phyloP scores from a whole-genome alignment of 495 filamentous ascomycete genomes.

The Xylaria telfairii region DNA sequence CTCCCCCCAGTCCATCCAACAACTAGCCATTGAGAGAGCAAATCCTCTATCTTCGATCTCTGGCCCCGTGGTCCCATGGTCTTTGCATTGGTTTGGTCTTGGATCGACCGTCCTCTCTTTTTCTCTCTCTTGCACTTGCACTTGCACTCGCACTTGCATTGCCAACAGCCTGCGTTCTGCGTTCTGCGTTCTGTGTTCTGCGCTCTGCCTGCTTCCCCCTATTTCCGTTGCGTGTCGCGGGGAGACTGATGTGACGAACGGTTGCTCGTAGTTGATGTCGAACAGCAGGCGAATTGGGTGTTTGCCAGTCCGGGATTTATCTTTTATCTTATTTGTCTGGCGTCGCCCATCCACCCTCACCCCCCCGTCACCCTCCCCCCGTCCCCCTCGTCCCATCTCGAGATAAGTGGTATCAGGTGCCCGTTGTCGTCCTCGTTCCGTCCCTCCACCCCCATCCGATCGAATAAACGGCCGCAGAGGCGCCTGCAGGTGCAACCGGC shows the following conservation, averaged over 20 bases:
- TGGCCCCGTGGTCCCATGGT: slow-evolving; percentile 7
- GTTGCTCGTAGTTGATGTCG: background rate
- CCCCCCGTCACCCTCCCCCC: slow-evolving; percentile 1
- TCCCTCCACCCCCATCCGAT: slow-evolving; percentile 43
- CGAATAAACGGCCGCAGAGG: slow-evolving; percentile 38
- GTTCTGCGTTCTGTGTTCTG: no score
- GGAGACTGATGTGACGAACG: slow-evolving; percentile 1
- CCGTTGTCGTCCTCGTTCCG: slow-evolving; percentile 28
- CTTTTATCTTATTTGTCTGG: slow-evolving; percentile 20
- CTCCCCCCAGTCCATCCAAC: slow-evolving; percentile 22
- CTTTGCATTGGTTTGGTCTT: slow-evolving; percentile 24
- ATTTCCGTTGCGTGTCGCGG: slow-evolving; percentile 14
- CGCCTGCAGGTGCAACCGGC: slow-evolving; percentile 40
- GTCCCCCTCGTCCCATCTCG: slow-evolving; percentile 24
- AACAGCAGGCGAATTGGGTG: slow-evolving; percentile 15
- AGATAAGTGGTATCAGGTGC: slow-evolving; percentile 13
- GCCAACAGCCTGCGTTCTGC: slow-evolving; percentile 18
- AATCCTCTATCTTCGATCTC: slow-evolving; percentile 21
- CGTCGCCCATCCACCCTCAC: slow-evolving; percentile 11
- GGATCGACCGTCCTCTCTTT: slow-evolving; percentile 17
- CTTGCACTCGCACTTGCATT: slow-evolving; percentile 24
- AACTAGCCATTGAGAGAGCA: slow-evolving; percentile 12
- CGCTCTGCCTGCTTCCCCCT: slow-evolving; percentile 27
- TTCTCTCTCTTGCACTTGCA: no score
- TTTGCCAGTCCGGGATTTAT: slow-evolving; percentile 21